These are phyloP conservation scores for Zygosaccharomyces bailii DNA, from an alignment of 805 yeast genomes.

Conservation along the genomic window DNA sequence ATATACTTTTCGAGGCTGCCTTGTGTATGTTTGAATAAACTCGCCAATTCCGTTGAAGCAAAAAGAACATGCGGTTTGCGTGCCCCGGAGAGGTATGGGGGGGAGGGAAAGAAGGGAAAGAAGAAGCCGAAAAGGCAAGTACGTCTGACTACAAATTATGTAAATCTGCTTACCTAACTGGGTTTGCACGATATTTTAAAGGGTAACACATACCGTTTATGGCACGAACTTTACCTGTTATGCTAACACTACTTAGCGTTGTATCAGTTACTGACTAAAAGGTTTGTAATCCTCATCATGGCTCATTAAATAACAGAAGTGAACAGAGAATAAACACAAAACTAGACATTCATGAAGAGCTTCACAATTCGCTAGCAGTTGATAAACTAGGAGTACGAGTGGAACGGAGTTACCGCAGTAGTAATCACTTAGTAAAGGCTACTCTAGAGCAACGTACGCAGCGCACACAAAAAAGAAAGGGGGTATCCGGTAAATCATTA, in stretches of 20 bases:
- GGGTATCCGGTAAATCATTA: constrained; percentile 5
- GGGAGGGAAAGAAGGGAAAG: neutral
- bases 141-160: neutral
- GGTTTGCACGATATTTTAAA: too few relatives aligned
- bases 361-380: too few relatives aligned
- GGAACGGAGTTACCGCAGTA: too few relatives aligned
- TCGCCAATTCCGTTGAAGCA: constrained; percentile 1
- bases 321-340: too few relatives aligned
- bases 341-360: too few relatives aligned
- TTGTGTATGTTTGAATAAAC: neutral
- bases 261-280: neutral
- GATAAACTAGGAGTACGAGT: too few relatives aligned
- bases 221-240: neutral
- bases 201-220: neutral
- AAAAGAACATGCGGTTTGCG: neutral
- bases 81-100: neutral
- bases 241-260: too few relatives aligned
- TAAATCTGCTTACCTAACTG: neutral
- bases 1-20: neutral
- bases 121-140: neutral
- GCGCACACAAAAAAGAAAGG: too few relatives aligned
- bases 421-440: too few relatives aligned
- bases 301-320: too few relatives aligned
- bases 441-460: too few relatives aligned
- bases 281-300: too few relatives aligned